Conservation (phyloP, 148 eudicot species). For the Fagopyrum homotropicum region DNA sequence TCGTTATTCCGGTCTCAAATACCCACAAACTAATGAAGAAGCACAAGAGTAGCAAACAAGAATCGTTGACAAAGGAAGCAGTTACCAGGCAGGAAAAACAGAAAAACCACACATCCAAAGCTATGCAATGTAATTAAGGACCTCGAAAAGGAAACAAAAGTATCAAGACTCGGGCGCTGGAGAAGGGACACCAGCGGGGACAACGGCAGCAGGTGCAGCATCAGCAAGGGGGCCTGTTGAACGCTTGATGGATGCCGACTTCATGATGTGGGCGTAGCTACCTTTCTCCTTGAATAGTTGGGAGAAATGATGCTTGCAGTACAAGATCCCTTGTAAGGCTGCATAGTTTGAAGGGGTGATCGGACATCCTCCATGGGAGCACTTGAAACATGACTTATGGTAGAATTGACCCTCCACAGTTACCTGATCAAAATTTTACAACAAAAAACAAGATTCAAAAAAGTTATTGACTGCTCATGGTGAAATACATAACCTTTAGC, state of each 20-base stretch:
- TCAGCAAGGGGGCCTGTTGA: conserved; percentile 6
- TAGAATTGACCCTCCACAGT: conserved; percentile 80
- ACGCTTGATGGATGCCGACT: conserved; percentile 62
- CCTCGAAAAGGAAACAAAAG: no score
- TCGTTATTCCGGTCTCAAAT: no score
- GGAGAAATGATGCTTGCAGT: conserved; percentile 94
- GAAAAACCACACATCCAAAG: no score
- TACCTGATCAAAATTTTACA: conserved; percentile 36
- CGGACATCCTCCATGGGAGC: conserved; percentile 86
- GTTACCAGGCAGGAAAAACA: no score
- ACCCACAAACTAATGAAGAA: no score
- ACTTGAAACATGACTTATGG: conserved; percentile 86
- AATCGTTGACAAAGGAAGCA: no score
- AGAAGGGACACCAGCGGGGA: conserved; percentile 12
- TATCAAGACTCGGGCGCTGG: no score
- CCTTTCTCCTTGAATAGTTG: conserved; percentile 98
- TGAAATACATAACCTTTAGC: neutral
- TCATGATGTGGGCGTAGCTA: conserved; percentile 84
- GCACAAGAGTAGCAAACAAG: no score
- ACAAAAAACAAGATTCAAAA: neutral
- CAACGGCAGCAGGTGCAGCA: conserved; percentile 18
- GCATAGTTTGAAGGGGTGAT: conserved; percentile 92
- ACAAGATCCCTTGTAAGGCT: conserved; percentile 76
- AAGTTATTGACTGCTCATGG: no score
- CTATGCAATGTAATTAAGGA: no score